Conservation (phyloP, 2,329 filamentous ascomycete species). For the Scedosporium apiospermum region DNA sequence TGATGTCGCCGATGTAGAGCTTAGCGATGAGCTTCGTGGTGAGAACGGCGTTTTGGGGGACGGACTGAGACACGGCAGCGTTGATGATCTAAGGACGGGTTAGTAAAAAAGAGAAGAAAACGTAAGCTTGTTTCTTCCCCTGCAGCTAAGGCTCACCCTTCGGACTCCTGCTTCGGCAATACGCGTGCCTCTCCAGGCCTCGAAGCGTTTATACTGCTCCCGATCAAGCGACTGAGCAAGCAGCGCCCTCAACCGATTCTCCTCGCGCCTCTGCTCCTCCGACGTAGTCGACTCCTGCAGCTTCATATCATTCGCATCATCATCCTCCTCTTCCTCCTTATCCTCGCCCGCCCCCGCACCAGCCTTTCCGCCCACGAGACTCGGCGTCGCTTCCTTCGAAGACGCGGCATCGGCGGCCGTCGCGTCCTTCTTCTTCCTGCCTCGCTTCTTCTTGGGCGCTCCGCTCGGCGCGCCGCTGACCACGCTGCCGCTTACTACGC, state of each 20-base stretch:
- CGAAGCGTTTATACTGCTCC: slow-evolving; percentile 62
- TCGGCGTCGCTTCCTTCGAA: slow-evolving; percentile 31
- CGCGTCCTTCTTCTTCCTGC: slow-evolving; percentile 49
- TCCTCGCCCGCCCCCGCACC: slow-evolving; percentile 32
- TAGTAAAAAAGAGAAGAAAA: not conserved
- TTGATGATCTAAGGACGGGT: slow-evolving; percentile 54
- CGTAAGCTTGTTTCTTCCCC: not conserved
- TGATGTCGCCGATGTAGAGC: slow-evolving; percentile 66
- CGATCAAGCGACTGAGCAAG: slow-evolving; percentile 54
- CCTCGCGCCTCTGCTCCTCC: slow-evolving; percentile 58
- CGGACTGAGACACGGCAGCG: slow-evolving; percentile 70
- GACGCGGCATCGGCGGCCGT: slow-evolving; percentile 30
- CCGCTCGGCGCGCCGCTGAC: slow-evolving; percentile 30
- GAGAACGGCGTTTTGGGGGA: slow-evolving; percentile 62
- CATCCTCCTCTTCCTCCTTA: slow-evolving; percentile 45
- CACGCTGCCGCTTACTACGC: slow-evolving; percentile 52
- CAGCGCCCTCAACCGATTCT: slow-evolving; percentile 47
- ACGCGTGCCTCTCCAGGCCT: slow-evolving; percentile 60
- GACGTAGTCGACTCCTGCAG: slow-evolving; percentile 44
- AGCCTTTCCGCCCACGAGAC: slow-evolving; percentile 34
- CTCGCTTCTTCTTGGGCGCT: slow-evolving; percentile 47
- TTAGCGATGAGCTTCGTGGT: slow-evolving; percentile 71
- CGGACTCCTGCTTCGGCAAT: slow-evolving; percentile 60
- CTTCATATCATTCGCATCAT: slow-evolving; percentile 31
- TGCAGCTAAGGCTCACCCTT: slow-evolving; percentile 35